Percentiles rank a stretch among this genome's conserved stretches.
Conservation (phyloP, 1,284 basidiomycete genomes). For the Ustilago nuda region DNA sequence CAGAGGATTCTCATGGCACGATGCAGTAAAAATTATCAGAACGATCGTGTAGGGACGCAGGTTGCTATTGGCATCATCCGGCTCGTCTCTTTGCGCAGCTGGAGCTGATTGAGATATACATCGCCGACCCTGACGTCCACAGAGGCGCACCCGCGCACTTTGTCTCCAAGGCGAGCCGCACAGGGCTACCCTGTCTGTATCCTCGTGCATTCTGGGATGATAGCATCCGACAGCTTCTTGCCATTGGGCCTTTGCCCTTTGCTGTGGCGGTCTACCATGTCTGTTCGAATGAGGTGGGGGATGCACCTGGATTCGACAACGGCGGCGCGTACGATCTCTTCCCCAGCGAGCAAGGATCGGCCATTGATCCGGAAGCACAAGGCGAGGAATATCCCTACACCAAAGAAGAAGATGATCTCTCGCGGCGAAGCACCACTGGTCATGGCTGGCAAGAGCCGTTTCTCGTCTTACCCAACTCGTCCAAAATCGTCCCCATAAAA, state of each 20-base stretch:
- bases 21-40: constrained; percentile 48
- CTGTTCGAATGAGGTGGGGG: constrained; percentile 30
- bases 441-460: constrained; percentile 48
- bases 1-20: constrained; percentile 25
- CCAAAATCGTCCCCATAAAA: constrained; percentile 30
- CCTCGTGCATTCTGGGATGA: constrained; percentile 43
- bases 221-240: constrained; percentile 8
- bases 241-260: constrained; percentile 29
- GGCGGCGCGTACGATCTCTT: constrained; percentile 35
- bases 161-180: constrained; percentile 37
- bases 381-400: constrained; percentile 35
- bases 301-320: constrained; percentile 41
- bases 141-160: constrained; percentile 35
- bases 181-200: constrained; percentile 42
- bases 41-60: constrained; percentile 28
- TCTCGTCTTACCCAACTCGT: constrained; percentile 30
- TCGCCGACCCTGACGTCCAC: constrained; percentile 33
- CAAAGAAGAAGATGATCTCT: constrained; percentile 26
- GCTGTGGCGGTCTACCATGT: constrained; percentile 43
- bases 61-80: constrained; percentile 23
- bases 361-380: constrained; percentile 1
- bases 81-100: constrained; percentile 19
- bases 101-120: constrained; percentile 34
- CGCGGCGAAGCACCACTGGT: constrained; percentile 31
- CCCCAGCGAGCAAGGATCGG: constrained; percentile 6